Conservation (phyloP, 352 stramenopile genomes). For the Pythium rishiriense region DNA sequence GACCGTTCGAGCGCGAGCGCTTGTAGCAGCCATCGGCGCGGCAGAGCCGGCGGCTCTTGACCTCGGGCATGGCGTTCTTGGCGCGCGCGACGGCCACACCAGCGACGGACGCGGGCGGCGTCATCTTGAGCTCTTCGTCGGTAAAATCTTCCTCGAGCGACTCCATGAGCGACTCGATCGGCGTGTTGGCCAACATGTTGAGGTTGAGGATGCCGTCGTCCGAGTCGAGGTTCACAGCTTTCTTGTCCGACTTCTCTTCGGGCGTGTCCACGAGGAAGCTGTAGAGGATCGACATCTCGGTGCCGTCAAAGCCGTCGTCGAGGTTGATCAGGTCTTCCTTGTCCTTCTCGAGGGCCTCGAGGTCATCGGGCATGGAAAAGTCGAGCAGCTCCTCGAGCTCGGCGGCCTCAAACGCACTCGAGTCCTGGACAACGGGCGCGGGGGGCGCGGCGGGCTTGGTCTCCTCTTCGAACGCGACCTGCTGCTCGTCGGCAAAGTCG, state of each 20-base stretch:
- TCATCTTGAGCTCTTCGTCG: slow-evolving; percentile 73
- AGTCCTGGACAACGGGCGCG: slow-evolving; percentile 17
- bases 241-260: slow-evolving; percentile 65
- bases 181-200: slow-evolving; percentile 63
- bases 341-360: slow-evolving; percentile 56
- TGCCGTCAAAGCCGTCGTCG: slow-evolving; percentile 82
- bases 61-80: slow-evolving; percentile 32
- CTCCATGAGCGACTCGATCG: slow-evolving; percentile 74
- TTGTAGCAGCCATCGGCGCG: slow-evolving; percentile 80
- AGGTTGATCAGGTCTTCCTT: slow-evolving; percentile 77
- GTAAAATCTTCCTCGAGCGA: slow-evolving; percentile 70
- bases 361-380: slow-evolving; percentile 69
- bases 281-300: slow-evolving; percentile 88
- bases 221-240: slow-evolving; percentile 38
- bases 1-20: slow-evolving; percentile 80
- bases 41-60: slow-evolving; percentile 74
- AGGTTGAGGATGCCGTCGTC: slow-evolving; percentile 80
- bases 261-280: slow-evolving; percentile 78
- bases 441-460: slow-evolving; percentile 29
- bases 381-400: slow-evolving; percentile 77
- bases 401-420: slow-evolving; percentile 55
- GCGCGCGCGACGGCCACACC: slow-evolving; percentile 5
- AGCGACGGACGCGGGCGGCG: slow-evolving; percentile 26
- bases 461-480: slow-evolving; percentile 40
- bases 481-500: slow-evolving; percentile 49